Percentiles rank a stretch among this genome's conserved stretches.
Evolutionary conservation across 306 rosid genomes (phyloP).

Genomic region (Boehmeria nivea): DNA sequence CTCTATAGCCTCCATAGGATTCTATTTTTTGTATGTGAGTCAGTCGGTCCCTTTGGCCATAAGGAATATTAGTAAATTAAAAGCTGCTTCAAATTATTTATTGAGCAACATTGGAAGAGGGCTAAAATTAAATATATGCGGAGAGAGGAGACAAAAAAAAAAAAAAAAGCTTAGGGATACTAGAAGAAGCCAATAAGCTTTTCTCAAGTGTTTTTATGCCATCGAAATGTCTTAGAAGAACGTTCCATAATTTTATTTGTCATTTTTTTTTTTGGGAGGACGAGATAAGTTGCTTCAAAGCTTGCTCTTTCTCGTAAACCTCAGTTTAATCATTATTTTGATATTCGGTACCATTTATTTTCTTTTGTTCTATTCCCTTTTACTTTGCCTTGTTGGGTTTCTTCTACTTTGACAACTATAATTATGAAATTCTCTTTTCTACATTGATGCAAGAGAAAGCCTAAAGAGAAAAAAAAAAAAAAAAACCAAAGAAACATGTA

Average conservation of each 20-base stretch:
- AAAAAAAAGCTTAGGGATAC: slow-evolving; percentile 22
- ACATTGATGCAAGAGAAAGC: slow-evolving; percentile 80
- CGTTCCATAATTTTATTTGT: slow-evolving; percentile 27
- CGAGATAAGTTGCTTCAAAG: slow-evolving; percentile 44
- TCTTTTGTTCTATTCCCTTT: slow-evolving; percentile 19
- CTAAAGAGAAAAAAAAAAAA: slow-evolving; percentile 22
- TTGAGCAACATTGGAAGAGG: background rate
- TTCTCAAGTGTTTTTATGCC: slow-evolving; percentile 18
- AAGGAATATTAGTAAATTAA: slow-evolving; percentile 12
- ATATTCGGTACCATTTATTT: slow-evolving; percentile 7
- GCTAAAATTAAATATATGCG: background rate
- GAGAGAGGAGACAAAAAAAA: slow-evolving; percentile 20
- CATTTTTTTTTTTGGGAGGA: slow-evolving; percentile 13
- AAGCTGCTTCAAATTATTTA: background rate
- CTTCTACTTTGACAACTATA: slow-evolving; percentile 54
- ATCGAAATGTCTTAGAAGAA: slow-evolving; percentile 43
- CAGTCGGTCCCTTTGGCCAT: slow-evolving; percentile 9
- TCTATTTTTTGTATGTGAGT: slow-evolving; percentile 2
- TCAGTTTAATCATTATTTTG: slow-evolving; percentile 22
- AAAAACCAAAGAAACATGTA: slow-evolving; percentile 18
- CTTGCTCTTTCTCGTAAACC: slow-evolving; percentile 31
- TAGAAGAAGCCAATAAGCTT: slow-evolving; percentile 31
- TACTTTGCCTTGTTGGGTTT: slow-evolving; percentile 44
- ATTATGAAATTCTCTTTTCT: slow-evolving; percentile 32
- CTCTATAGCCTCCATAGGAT: slow-evolving; percentile 20